Base-by-base conservation (phyloP, 225 moss, liverwort and hornwort genomes). In the Bryum argenteum region DNA sequence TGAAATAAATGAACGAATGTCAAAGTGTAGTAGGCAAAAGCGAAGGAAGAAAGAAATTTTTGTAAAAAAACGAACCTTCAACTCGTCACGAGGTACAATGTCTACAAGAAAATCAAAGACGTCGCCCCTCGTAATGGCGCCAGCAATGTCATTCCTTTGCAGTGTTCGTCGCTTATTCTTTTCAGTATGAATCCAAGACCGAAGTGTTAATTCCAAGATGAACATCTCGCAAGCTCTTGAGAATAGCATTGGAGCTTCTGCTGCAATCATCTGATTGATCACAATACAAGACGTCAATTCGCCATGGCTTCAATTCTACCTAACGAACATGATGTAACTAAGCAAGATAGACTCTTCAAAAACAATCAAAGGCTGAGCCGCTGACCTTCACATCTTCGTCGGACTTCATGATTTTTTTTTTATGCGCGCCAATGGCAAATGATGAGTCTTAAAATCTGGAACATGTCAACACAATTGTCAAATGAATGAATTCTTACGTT, bases 151-250 rank as follows among this genome's bases (percentile, higher is more conserved):
- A 69, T 91, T 94, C 75, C 90, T 83, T 81, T 94, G 91, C 1
- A 94, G 63, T 1, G 94, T 94, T 54, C 91, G 78, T 41, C 94
- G 80, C 33, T 33, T 33, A 33, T 33, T 33, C 33, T 33, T 6
- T 33, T 33, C 33, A 33, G 33, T 33, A 33, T 94, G 94, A 37
- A 91, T 92, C 94, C 94, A 94, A 58, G 94, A 91, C 28, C 91
- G 80, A 48, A 90, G 79, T 0, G 94, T 94, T 61, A 94, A 83
- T 73, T 92, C 94, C 82, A 94, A 82, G 72, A 94, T 92, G 70
- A 94, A 94, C 94, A 94, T 94, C 78, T 94, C 94, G 41, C 91
- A 94, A 21, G 94, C 91, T 65, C 89, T 94, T 11, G 94, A 90
- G 70, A 92, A 94, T 9, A 94, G 78, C 5, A 94, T 89, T 3